These are phyloP conservation scores for Phytophthora meadii DNA, from an alignment of 352 stramenopile species.

Conservation along the genomic window DNA sequence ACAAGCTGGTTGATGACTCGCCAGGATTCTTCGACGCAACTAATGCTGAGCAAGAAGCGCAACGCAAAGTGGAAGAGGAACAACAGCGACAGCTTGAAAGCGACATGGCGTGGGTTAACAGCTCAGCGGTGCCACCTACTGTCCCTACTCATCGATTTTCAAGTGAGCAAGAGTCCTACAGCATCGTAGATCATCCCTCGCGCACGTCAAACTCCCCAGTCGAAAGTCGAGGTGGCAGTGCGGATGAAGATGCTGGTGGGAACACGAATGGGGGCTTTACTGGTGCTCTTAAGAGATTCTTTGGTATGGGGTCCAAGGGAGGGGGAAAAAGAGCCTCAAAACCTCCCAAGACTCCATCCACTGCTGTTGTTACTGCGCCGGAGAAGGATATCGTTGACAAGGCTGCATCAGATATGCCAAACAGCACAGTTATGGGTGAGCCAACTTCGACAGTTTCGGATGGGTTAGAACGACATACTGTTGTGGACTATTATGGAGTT, in stretches of 20 bases:
- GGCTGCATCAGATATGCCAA: background rate
- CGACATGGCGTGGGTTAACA: constrained; percentile 38
- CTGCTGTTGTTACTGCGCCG: background rate
- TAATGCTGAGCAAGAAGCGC: constrained; percentile 23
- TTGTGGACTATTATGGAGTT: constrained; percentile 28
- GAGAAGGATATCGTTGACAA: constrained; percentile 13
- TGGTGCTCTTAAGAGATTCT: constrained; percentile 71
- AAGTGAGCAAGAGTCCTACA: constrained; percentile 60
- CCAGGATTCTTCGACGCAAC: constrained; percentile 66
- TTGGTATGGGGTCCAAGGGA: constrained; percentile 55
- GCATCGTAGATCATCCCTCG: constrained; percentile 55
- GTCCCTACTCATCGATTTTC: constrained; percentile 31
- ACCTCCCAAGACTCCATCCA: constrained; percentile 1
- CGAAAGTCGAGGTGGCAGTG: constrained; percentile 10
- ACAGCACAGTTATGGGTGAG: constrained; percentile 4
- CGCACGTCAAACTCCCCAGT: constrained; percentile 40
- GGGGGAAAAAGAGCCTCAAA: constrained; percentile 27
- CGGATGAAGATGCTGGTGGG: background rate
- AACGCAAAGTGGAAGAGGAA: constrained; percentile 36
- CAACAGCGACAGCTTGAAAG: constrained; percentile 29
- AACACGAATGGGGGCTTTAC: constrained; percentile 46
- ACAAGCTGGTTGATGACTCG: constrained; percentile 64
- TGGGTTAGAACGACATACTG: constrained; percentile 33
- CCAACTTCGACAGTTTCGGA: constrained; percentile 6
- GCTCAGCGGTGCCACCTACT: constrained; percentile 19